These are phyloP conservation scores for Corniculantispora saksenae DNA, from an alignment of 2,329 filamentous ascomycete genomes.

Conservation along the genomic window DNA sequence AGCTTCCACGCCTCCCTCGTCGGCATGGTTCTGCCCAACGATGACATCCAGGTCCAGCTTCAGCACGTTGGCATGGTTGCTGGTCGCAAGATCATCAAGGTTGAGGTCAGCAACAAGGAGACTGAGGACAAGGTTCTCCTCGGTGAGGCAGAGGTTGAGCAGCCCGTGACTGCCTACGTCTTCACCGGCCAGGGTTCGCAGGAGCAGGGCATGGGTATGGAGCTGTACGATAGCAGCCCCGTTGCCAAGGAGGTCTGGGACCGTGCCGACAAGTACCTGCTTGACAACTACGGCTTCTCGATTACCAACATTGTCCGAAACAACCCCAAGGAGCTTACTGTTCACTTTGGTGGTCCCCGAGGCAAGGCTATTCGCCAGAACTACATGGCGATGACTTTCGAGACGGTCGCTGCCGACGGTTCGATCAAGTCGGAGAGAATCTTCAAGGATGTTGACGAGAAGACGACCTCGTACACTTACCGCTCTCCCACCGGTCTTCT, in stretches of 20 bases:
- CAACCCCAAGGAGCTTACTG: slow-evolving; percentile 97
- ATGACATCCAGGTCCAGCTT: slow-evolving; percentile 90
- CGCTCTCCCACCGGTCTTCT: slow-evolving; percentile 90
- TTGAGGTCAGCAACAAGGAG: slow-evolving; percentile 93
- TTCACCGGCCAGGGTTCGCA: slow-evolving; percentile 98
- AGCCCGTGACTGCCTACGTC: slow-evolving; percentile 93
- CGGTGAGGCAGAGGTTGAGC: slow-evolving; percentile 95
- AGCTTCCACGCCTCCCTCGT: slow-evolving; percentile 96
- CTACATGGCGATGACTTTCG: slow-evolving; percentile 99
- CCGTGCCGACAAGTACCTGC: slow-evolving; percentile 93
- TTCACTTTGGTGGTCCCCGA: slow-evolving; percentile 94
- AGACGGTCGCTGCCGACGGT: slow-evolving; percentile 91
- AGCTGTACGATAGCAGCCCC: slow-evolving; percentile 87
- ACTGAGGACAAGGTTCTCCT: slow-evolving; percentile 95
- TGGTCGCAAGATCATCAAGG: slow-evolving; percentile 98
- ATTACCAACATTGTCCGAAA: slow-evolving; percentile 99
- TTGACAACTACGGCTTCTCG: slow-evolving; percentile 97
- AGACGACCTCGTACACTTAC: slow-evolving; percentile 95
- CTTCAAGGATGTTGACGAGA: slow-evolving; percentile 96
- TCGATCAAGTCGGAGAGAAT: slow-evolving; percentile 98
- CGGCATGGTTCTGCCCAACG: slow-evolving; percentile 98
- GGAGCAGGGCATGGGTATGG: slow-evolving; percentile 99
- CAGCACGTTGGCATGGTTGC: slow-evolving; percentile 97
- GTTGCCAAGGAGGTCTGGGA: slow-evolving; percentile 99
- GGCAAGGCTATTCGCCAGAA: slow-evolving; percentile 98